Evolutionary conservation across 306 rosid species (phyloP).

Genomic region (Trichosanthes truncata): DNA sequence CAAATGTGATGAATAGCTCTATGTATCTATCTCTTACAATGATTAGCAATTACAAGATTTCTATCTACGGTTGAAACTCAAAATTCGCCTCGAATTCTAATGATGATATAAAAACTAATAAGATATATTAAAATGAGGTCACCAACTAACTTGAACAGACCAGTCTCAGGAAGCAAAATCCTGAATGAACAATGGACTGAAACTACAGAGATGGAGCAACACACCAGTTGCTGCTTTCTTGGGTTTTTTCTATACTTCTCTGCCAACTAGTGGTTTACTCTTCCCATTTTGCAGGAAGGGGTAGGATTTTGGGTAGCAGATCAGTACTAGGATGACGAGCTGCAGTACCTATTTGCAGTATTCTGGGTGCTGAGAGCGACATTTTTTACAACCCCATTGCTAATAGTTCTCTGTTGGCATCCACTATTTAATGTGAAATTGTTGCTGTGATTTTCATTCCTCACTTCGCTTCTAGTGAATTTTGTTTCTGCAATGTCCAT

Average conservation of each 20-base stretch:
- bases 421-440: background rate
- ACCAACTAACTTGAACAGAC: background rate
- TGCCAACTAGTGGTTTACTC: background rate
- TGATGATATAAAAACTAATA: slow-evolving; percentile 15
- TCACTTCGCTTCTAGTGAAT: slow-evolving; percentile 36
- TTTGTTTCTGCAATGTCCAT: slow-evolving; percentile 53
- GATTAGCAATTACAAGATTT: slow-evolving; percentile 33
- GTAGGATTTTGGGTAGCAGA: background rate
- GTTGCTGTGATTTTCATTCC: slow-evolving; percentile 3
- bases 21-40: background rate
- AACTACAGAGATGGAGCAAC: slow-evolving; percentile 5
- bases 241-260: background rate
- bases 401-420: background rate
- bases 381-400: background rate
- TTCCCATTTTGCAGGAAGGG: background rate
- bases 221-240: background rate
- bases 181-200: background rate
- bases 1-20: slow-evolving; percentile 3
- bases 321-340: background rate
- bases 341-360: background rate
- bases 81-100: slow-evolving; percentile 27
- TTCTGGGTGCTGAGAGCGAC: background rate
- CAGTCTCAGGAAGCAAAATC: background rate
- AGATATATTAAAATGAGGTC: slow-evolving; percentile 20
- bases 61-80: slow-evolving; percentile 39